These are phyloP conservation scores for Penicillium lagena DNA, from an alignment of 495 filamentous ascomycete genomes.

Conservation along the genomic window DNA sequence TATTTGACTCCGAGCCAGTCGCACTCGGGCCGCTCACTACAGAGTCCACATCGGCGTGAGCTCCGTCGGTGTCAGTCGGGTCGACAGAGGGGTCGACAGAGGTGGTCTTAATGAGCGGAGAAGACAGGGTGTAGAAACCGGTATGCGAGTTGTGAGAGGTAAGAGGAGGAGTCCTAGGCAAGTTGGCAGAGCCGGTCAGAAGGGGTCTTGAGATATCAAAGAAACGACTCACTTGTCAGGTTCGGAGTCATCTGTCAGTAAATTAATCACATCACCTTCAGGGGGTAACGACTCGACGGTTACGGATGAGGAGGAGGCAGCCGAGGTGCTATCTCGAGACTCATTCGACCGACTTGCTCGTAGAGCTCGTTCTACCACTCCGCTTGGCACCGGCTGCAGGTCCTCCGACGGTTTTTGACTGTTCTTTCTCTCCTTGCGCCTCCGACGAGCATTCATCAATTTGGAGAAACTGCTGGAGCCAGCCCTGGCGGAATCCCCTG, in stretches of 20 bases:
- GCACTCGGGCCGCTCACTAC: conserved; percentile 23
- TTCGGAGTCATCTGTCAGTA: conserved; percentile 67
- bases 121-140: conserved; percentile 75
- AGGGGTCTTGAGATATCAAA: background rate
- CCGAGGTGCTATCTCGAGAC: conserved; percentile 19
- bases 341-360: conserved; percentile 19
- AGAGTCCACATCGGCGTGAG: conserved; percentile 22
- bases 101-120: conserved; percentile 64
- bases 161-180: conserved; percentile 52
- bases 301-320: conserved; percentile 20
- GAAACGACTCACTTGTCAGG: conserved; percentile 54
- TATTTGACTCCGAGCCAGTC: conserved; percentile 17
- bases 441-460: conserved; percentile 43
- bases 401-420: conserved; percentile 25
- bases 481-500: conserved; percentile 27
- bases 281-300: conserved; percentile 14
- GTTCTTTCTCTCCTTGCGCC: conserved; percentile 36
- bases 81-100: conserved; percentile 41
- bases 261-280: conserved; percentile 39
- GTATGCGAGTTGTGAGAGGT: conserved; percentile 70
- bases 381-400: conserved; percentile 9
- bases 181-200: background rate
- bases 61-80: conserved; percentile 15
- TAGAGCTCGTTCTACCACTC: conserved; percentile 15
- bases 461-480: conserved; percentile 44